These are phyloP conservation scores for Teratosphaeriaceae sp. DNA, from an alignment of 2,329 filamentous ascomycete species.

Conservation along the genomic window DNA sequence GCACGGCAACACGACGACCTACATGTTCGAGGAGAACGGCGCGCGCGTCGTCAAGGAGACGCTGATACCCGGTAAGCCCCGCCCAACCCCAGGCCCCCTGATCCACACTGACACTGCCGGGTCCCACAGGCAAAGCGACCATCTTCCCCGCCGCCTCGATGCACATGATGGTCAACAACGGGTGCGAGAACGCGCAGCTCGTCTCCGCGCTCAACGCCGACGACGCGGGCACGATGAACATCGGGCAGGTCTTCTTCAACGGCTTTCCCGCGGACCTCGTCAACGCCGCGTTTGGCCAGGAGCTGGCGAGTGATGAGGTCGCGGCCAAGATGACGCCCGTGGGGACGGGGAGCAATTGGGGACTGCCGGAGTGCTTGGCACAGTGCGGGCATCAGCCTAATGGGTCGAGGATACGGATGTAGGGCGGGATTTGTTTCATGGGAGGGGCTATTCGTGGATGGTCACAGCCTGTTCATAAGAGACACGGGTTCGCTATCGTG, in stretches of 20 bases:
- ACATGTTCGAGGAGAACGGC: slow-evolving; percentile 48
- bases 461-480: no score
- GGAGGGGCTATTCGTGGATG: no score
- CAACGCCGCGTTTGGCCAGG: slow-evolving; percentile 37
- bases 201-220: slow-evolving; percentile 44
- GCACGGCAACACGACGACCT: slow-evolving; percentile 44
- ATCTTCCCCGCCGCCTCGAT: no score
- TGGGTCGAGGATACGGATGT: no score
- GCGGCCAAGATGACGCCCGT: slow-evolving; percentile 30
- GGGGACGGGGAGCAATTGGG: slow-evolving; percentile 38
- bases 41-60: slow-evolving; percentile 36
- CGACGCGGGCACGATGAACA: slow-evolving; percentile 45
- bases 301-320: slow-evolving; percentile 26
- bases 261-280: slow-evolving; percentile 37
- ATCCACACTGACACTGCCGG: no score
- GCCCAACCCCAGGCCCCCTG: no score
- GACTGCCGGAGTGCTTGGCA: slow-evolving; percentile 34
- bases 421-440: not conserved
- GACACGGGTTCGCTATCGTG: no score
- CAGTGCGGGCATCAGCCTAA: slow-evolving; percentile 23
- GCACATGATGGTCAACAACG: slow-evolving; percentile 43
- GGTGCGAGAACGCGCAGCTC: slow-evolving; percentile 44
- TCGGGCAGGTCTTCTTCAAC: slow-evolving; percentile 39
- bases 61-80: slow-evolving; percentile 38
- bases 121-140: no score